A percentile compares a stretch with the other conserved stretches of the same genome.
Evolutionary conservation across 257 asterid species (phyloP).

Genomic region (Mitragyna speciosa): DNA sequence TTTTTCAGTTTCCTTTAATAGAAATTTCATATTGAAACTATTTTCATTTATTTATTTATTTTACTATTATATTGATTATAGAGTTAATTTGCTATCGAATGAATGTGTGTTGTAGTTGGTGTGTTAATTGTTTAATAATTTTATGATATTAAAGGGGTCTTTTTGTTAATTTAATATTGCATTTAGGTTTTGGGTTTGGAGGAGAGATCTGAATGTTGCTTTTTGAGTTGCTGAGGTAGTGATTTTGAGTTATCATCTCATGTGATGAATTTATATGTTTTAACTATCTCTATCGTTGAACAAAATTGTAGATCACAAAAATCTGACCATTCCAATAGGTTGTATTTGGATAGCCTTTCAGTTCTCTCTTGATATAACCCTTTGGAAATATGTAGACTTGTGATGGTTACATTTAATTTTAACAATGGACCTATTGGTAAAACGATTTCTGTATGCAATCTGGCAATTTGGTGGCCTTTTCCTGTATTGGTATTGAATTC

Average conservation of each 20-base stretch:
- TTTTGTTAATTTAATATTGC: not conserved
- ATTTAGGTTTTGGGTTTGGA: not conserved
- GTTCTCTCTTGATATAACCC: not conserved
- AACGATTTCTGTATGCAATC: not conserved
- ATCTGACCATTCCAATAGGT: not conserved
- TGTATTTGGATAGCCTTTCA: not conserved
- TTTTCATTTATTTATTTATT: not conserved
- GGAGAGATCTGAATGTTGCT: conserved; percentile 1
- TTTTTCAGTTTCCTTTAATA: not conserved
- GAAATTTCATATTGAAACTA: not conserved
- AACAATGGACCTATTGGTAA: not conserved
- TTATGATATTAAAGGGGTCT: not conserved
- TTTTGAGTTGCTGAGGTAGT: not conserved
- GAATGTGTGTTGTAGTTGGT: not conserved
- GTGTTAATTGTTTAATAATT: not conserved
- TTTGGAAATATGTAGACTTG: not conserved
- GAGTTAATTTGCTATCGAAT: not conserved
- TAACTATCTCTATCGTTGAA: not conserved
- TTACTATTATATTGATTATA: not conserved
- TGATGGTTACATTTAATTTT: not conserved
- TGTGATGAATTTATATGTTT: not conserved
- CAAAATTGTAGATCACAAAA: not conserved
- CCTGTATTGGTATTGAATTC: not conserved
- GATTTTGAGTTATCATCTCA: not conserved
- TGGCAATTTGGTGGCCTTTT: not conserved